These are phyloP conservation scores for Ailanthus altissimus DNA, from an alignment of 345 rosid genomes.

Conservation along the genomic window DNA sequence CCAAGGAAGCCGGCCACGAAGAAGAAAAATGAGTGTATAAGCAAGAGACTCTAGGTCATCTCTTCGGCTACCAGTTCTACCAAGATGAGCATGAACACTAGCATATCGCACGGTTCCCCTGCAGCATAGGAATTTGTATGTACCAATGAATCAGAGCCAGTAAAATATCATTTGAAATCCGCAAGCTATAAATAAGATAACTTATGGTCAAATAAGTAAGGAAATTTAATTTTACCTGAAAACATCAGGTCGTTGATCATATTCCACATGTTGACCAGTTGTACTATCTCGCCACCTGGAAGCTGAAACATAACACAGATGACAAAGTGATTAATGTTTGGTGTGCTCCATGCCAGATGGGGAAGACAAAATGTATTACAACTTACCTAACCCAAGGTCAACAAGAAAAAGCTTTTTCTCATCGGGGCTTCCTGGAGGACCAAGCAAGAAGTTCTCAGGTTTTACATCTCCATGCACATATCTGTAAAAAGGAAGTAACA, in stretches of 20 bases:
- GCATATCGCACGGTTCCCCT: constrained; percentile 99
- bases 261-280: constrained; percentile 86
- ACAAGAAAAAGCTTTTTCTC: constrained; percentile 92
- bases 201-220: background rate
- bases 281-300: constrained; percentile 83
- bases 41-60: constrained; percentile 99
- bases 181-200: constrained; percentile 1
- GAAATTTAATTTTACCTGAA: constrained; percentile 55
- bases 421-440: constrained; percentile 77
- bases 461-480: constrained; percentile 98
- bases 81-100: constrained; percentile 98
- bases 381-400: constrained; percentile 85
- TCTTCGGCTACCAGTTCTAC: constrained; percentile 94
- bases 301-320: constrained; percentile 50
- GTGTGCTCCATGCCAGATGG: background rate
- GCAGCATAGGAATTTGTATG: constrained; percentile 25
- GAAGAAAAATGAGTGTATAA: constrained; percentile 93
- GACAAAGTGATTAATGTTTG: constrained; percentile 14
- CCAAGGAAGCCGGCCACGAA: constrained; percentile 97
- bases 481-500: constrained; percentile 46
- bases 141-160: constrained; percentile 19
- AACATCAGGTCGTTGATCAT: constrained; percentile 98
- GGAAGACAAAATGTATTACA: constrained; percentile 7
- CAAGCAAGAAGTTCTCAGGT: constrained; percentile 96
- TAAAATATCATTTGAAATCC: background rate